Conservation (phyloP, 2,329 filamentous ascomycete genomes). For the Aspergillus caelatus region DNA sequence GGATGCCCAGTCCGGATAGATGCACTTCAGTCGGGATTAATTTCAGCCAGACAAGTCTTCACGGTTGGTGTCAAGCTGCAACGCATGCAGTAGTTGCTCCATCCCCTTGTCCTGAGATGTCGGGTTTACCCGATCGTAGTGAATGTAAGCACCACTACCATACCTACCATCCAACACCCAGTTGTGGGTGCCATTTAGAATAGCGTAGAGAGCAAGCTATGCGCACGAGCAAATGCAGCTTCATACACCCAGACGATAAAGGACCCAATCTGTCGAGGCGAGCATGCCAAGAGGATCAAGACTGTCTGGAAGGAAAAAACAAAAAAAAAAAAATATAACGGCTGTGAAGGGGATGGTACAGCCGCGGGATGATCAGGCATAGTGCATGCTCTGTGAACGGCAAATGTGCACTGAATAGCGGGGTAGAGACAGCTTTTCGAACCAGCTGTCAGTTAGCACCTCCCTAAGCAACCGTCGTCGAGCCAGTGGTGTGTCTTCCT, state of each 20-base stretch:
- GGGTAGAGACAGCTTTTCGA: not conserved
- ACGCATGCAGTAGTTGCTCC: not conserved
- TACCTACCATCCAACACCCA: not conserved
- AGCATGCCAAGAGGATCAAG: conserved; percentile 18
- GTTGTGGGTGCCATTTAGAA: not conserved
- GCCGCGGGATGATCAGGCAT: not conserved
- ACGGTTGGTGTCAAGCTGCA: not conserved
- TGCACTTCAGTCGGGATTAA: not conserved
- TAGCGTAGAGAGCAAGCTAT: not conserved
- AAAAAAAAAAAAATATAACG: not conserved
- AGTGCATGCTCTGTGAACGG: conserved; percentile 5
- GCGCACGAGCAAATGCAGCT: not conserved
- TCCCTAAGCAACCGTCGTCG: not conserved
- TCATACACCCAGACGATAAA: conserved; percentile 5
- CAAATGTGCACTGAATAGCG: conserved; percentile 10
- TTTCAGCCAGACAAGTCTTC: not conserved
- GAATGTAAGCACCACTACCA: not conserved
- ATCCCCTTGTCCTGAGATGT: not conserved
- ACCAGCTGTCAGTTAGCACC: conserved; percentile 4
- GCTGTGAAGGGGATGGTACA: conserved; percentile 4
- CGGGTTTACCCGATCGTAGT: not conserved
- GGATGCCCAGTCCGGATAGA: not conserved
- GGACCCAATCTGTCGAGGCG: not conserved
- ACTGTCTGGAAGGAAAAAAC: not conserved
- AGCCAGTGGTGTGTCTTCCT: not conserved